Percentiles rank a stretch among this genome's conserved stretches.
phyloP scores from a whole-genome alignment of 306 rosid species.

The Oxytropis ochrocephala region DNA sequence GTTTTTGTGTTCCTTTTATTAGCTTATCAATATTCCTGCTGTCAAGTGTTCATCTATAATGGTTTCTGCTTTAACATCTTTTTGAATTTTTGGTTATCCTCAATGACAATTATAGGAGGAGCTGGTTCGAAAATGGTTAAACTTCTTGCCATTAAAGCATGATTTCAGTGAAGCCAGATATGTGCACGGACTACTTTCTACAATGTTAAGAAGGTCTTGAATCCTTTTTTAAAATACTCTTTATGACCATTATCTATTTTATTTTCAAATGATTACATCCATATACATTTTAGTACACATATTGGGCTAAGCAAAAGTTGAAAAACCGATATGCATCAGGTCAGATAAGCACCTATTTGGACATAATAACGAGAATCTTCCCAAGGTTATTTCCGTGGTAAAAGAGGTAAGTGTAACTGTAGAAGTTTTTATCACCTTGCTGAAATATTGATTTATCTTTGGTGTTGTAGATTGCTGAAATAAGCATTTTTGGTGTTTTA shows the following conservation, averaged over 20 bases:
- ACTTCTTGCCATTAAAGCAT: constrained; percentile 1
- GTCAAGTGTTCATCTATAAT: not conserved
- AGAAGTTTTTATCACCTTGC: not conserved
- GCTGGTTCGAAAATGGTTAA: constrained; percentile 22
- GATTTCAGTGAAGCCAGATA: constrained; percentile 2
- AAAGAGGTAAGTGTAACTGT: not conserved
- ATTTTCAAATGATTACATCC: not conserved
- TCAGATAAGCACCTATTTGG: constrained; percentile 23
- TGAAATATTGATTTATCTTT: not conserved
- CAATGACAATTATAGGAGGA: not conserved
- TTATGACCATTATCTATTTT: not conserved
- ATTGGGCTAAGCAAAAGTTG: not conserved
- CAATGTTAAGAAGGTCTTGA: constrained; percentile 14
- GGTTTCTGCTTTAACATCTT: not conserved
- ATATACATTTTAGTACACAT: not conserved
- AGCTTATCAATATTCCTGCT: not conserved
- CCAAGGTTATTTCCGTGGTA: not conserved
- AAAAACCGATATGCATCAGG: not conserved
- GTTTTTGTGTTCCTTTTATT: not conserved
- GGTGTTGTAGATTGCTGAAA: too few relatives aligned
- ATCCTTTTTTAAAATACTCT: not conserved
- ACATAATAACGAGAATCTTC: constrained; percentile 8
- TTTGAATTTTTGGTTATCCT: not conserved
- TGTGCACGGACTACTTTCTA: constrained; percentile 12
- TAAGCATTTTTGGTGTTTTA: not conserved